phyloP scores from a whole-genome alignment of 192 early-diverging fungal genomes.

The Gigaspora rosea region DNA sequence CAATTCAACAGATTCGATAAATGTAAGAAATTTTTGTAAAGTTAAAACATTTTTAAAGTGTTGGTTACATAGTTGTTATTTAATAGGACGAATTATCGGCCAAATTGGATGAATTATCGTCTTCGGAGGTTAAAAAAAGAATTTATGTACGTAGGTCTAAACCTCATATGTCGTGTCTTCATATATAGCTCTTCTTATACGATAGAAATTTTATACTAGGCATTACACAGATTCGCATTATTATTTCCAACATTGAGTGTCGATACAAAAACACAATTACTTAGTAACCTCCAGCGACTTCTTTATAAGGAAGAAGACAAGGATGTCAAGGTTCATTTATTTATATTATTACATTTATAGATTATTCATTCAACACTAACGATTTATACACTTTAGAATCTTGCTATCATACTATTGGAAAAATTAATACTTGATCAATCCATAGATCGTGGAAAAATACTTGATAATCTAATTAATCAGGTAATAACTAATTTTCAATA shows the following conservation, averaged over 20 bases:
- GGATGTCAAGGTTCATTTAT: slow-evolving; percentile 27
- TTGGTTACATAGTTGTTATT: no score
- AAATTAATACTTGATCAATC: slow-evolving; percentile 4
- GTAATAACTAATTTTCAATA: slow-evolving; percentile 12
- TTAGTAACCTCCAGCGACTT: no score
- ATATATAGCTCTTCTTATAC: background rate
- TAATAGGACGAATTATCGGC: background rate
- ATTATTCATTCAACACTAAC: slow-evolving; percentile 1
- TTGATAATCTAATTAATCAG: slow-evolving; percentile 41
- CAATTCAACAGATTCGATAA: no score
- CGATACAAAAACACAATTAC: no score
- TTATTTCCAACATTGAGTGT: background rate
- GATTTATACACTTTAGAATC: background rate
- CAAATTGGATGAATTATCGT: background rate
- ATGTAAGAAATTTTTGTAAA: no score
- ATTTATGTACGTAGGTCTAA: slow-evolving; percentile 3
- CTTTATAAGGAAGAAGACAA: slow-evolving; percentile 27
- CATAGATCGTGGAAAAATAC: slow-evolving; percentile 31
- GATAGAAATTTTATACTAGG: background rate
- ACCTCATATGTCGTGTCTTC: background rate
- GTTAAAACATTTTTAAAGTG: no score
- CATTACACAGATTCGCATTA: background rate
- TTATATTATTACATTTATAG: background rate
- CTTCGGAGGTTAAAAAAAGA: background rate
- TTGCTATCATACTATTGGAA: slow-evolving; percentile 16